A percentile compares a stretch with the other conserved stretches of the same genome.
Evolutionary conservation across 176 grass and related monocot species (phyloP).

Genomic region (Triticum urartu): DNA sequence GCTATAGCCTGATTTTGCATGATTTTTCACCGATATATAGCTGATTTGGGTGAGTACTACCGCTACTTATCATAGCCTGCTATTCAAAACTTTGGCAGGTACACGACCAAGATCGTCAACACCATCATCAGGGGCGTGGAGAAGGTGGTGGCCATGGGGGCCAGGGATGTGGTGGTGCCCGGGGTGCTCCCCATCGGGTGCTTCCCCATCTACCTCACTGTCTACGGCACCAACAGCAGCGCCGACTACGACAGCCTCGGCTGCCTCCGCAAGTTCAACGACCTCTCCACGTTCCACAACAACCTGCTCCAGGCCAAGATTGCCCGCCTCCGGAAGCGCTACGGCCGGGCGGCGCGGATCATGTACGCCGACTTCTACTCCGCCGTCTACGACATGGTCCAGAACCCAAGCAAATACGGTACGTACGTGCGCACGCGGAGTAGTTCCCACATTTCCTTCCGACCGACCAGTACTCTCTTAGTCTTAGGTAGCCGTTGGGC

Average conservation of each 20-base stretch:
- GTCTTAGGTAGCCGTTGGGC: neutral
- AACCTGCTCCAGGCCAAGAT: slow-evolving; percentile 31
- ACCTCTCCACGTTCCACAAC: slow-evolving; percentile 51
- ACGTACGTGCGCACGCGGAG: neutral
- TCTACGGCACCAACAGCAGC: slow-evolving; percentile 39
- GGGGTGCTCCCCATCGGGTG: slow-evolving; percentile 66
- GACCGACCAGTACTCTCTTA: neutral
- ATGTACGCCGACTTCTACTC: slow-evolving; percentile 65
- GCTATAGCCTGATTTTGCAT: no score
- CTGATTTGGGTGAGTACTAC: no score
- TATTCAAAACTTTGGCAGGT: neutral
- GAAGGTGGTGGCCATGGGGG: slow-evolving; percentile 60
- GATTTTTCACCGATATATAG: no score
- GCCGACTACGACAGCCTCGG: slow-evolving; percentile 42
- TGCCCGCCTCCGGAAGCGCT: slow-evolving; percentile 33
- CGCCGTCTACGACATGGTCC: slow-evolving; percentile 54
- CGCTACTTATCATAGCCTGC: no score
- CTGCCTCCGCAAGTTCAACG: slow-evolving; percentile 65
- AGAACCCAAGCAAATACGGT: slow-evolving; percentile 49
- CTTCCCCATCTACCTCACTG: slow-evolving; percentile 67
- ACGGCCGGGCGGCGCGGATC: slow-evolving; percentile 20
- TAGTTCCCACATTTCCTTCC: no score
- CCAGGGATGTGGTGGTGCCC: slow-evolving; percentile 47
- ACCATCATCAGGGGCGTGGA: slow-evolving; percentile 22
- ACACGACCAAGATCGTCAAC: slow-evolving; percentile 43